Conservation (phyloP, 495 filamentous ascomycete genomes). For the Margaritispora aquatica region DNA sequence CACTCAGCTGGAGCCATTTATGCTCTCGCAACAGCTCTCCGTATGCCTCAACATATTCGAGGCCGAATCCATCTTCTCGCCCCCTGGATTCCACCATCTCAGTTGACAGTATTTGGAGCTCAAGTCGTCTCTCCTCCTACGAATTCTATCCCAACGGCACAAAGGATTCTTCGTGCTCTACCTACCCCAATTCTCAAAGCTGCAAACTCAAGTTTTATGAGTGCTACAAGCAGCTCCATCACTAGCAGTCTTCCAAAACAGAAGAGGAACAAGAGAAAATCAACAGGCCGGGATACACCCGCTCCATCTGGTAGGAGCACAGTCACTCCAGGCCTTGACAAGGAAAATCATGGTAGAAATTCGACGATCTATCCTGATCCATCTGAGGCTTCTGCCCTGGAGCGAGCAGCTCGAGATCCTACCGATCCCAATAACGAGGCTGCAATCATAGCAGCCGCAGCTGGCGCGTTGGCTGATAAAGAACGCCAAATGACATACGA, state of each 20-base stretch:
- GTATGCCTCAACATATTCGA: slow-evolving; percentile 93
- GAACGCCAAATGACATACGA: slow-evolving; percentile 81
- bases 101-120: slow-evolving; percentile 79
- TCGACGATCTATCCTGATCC: slow-evolving; percentile 23
- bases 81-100: slow-evolving; percentile 98
- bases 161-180: slow-evolving; percentile 83
- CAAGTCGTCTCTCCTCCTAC: slow-evolving; percentile 67
- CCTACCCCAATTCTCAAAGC: slow-evolving; percentile 89
- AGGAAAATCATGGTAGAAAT: slow-evolving; percentile 23
- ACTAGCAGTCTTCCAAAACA: slow-evolving; percentile 76
- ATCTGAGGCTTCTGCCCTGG: slow-evolving; percentile 16
- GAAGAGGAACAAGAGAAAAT: slow-evolving; percentile 54
- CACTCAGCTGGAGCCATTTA: slow-evolving; percentile 98
- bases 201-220: slow-evolving; percentile 93
- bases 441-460: slow-evolving; percentile 39
- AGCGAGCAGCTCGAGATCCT: slow-evolving; percentile 21
- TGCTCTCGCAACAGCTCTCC: slow-evolving; percentile 88
- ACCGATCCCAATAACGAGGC: slow-evolving; percentile 24
- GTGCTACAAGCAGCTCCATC: slow-evolving; percentile 81
- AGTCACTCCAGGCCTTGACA: slow-evolving; percentile 19
- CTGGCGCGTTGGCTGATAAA: slow-evolving; percentile 45
- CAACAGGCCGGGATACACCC: slow-evolving; percentile 34
- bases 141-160: slow-evolving; percentile 83
- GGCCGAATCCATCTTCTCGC: slow-evolving; percentile 93
- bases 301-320: slow-evolving; percentile 27